A percentile compares a stretch with the other conserved stretches of the same genome.
These are phyloP conservation scores for Anaeromyces robustus DNA, from an alignment of 192 early-diverging fungal genomes.

Conservation along the genomic window DNA sequence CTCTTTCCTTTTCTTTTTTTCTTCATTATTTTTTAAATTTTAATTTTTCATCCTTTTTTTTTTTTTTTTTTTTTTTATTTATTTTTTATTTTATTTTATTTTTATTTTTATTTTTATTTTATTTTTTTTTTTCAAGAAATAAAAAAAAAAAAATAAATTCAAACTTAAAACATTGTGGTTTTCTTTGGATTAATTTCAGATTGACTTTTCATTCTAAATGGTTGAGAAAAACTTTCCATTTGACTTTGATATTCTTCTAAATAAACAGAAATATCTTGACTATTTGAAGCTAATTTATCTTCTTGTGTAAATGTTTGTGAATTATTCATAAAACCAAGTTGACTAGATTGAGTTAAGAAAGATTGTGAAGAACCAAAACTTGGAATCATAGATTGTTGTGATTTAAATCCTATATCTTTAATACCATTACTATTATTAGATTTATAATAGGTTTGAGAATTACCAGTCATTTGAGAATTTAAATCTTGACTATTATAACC, in stretches of 20 bases:
- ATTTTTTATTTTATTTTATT: too few species aligned
- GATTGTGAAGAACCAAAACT: neutral
- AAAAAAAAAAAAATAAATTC: too few species aligned
- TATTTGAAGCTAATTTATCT: neutral
- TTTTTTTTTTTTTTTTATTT: too few species aligned
- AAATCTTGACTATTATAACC: neutral
- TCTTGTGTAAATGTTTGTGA: neutral
- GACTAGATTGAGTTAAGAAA: neutral
- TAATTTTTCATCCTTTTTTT: too few species aligned
- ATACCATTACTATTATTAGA: neutral
- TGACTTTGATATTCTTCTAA: neutral
- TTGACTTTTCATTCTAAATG: neutral
- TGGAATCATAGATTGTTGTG: neutral
- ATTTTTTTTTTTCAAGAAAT: too few species aligned
- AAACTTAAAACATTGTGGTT: neutral
- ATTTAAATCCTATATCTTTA: neutral
- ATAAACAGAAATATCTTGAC: neutral
- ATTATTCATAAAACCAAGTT: neutral
- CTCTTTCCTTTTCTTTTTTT: too few species aligned
- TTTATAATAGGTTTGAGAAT: neutral
- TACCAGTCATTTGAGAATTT: neutral
- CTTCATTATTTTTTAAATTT: too few species aligned
- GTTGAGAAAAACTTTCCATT: neutral
- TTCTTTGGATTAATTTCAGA: neutral
- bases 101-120: too few species aligned